Conservation (phyloP, 805 yeast species). For the Zygosaccharomyces bisporus region DNA sequence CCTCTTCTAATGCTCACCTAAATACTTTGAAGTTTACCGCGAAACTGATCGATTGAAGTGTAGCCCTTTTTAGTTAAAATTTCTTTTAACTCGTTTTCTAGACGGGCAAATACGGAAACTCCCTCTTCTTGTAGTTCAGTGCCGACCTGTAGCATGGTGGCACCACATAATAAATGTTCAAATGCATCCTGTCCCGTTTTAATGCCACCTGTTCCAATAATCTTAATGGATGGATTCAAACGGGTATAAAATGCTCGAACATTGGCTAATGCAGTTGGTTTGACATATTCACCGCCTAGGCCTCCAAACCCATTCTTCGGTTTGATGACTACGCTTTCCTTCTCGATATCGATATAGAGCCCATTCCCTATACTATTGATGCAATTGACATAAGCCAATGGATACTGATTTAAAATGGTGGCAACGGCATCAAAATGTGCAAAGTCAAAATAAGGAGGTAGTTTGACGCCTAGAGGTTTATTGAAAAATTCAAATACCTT, state of each 20-base stretch:
- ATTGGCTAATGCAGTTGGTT: conserved; percentile 35
- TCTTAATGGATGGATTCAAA: conserved; percentile 28
- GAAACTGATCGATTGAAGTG: conserved; percentile 31
- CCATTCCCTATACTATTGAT: conserved; percentile 34
- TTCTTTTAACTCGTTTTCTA: conserved; percentile 23
- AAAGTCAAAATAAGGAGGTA: conserved; percentile 35
- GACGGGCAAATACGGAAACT: conserved; percentile 25
- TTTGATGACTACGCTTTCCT: conserved; percentile 32
- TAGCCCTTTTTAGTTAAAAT: conserved; percentile 31
- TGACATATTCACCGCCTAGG: conserved; percentile 34
- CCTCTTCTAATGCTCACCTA: too few species aligned
- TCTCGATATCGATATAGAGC: conserved; percentile 29
- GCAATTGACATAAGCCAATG: conserved; percentile 31
- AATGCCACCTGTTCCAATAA: conserved; percentile 35
- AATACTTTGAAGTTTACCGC: conserved; percentile 30
- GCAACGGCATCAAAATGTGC: conserved; percentile 34
- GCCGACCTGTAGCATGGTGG: conserved; percentile 33
- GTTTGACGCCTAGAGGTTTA: conserved; percentile 32
- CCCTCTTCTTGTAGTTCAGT: conserved; percentile 32
- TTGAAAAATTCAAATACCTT: conserved; percentile 29
- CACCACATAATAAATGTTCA: conserved; percentile 34
- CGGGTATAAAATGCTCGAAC: conserved; percentile 35
- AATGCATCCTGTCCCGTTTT: conserved; percentile 32
- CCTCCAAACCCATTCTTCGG: conserved; percentile 36
- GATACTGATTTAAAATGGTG: conserved; percentile 27